Evolutionary conservation across 2,329 filamentous ascomycete genomes (phyloP).

Genomic region (Hymenoscyphus linearis): DNA sequence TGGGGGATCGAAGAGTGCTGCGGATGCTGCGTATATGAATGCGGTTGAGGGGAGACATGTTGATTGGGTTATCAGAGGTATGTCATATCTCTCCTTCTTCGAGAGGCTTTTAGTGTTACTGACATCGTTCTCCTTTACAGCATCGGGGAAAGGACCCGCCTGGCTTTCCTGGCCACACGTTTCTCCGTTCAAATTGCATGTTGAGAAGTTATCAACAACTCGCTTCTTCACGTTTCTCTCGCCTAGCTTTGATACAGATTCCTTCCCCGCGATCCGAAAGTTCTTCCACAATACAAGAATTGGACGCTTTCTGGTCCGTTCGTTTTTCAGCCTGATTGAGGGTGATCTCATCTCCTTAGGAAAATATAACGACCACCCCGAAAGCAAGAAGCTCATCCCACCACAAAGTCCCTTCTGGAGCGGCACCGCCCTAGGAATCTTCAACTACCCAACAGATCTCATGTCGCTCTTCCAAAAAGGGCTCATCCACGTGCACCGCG

Average conservation of each 20-base stretch:
- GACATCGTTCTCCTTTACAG: background rate
- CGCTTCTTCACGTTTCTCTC: conserved; percentile 67
- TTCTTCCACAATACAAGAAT: conserved; percentile 42
- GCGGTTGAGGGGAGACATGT: conserved; percentile 49
- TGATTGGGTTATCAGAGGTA: conserved; percentile 53
- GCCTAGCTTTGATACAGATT: conserved; percentile 48
- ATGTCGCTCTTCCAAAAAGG: conserved; percentile 48
- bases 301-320: conserved; percentile 48
- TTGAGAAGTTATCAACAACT: conserved; percentile 62
- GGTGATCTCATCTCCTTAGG: conserved; percentile 49
- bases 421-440: conserved; percentile 50
- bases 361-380: conserved; percentile 47
- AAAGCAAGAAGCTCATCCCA: conserved; percentile 47
- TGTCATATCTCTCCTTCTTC: background rate
- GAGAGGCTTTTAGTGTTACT: background rate
- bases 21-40: conserved; percentile 59
- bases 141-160: conserved; percentile 13
- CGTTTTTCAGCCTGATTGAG: conserved; percentile 52
- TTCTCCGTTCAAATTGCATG: conserved; percentile 59
- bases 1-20: conserved; percentile 60
- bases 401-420: conserved; percentile 46
- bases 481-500: conserved; percentile 45
- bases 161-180: conserved; percentile 15
- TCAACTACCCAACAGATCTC: conserved; percentile 53
- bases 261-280: conserved; percentile 37